Evolutionary conservation across 2,329 filamentous ascomycete genomes (phyloP).

Genomic region (Phaeosphaeriaceae sp.): DNA sequence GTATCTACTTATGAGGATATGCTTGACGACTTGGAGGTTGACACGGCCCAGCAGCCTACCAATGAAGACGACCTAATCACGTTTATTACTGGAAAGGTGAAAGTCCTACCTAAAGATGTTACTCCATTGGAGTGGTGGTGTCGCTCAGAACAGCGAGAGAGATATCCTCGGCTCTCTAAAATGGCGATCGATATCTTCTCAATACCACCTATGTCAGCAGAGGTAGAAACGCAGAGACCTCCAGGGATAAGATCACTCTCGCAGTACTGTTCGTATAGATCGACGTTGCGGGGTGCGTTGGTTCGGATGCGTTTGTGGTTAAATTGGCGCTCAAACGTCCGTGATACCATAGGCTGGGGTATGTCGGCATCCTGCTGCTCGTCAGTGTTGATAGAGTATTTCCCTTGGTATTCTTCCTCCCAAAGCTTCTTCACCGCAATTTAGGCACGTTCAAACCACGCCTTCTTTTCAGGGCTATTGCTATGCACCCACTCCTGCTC

Average conservation of each 20-base stretch:
- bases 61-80: no score
- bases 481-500: slow-evolving; percentile 3
- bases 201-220: no score
- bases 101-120: no score
- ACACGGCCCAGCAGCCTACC: no score
- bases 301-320: slow-evolving; percentile 3
- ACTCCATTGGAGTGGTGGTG: no score
- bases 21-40: no score
- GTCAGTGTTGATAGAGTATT: slow-evolving; percentile 1
- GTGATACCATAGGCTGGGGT: background rate
- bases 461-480: slow-evolving; percentile 6
- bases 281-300: background rate
- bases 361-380: slow-evolving; percentile 1
- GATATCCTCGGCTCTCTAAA: no score
- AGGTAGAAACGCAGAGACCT: no score
- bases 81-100: no score
- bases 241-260: slow-evolving; percentile 4
- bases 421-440: slow-evolving; percentile 4
- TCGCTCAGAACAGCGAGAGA: no score
- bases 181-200: no score
- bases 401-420: background rate
- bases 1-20: no score
- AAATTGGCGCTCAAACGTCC: slow-evolving; percentile 1
- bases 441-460: slow-evolving; percentile 4
- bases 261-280: slow-evolving; percentile 4